These are phyloP conservation scores for Babjeviella inositovora DNA, from an alignment of 805 yeast genomes.

Conservation along the genomic window DNA sequence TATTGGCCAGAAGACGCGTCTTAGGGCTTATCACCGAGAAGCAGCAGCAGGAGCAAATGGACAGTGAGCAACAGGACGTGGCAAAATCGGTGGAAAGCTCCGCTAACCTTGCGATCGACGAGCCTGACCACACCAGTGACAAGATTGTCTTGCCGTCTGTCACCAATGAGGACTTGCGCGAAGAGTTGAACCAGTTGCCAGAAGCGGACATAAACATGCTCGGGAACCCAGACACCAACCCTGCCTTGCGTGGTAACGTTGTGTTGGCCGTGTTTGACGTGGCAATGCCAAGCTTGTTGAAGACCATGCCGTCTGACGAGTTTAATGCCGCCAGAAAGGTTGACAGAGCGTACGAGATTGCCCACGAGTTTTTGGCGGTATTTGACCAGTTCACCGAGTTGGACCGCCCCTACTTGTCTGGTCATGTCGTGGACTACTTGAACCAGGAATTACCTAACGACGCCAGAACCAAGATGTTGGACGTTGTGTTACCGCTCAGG, in stretches of 20 bases:
- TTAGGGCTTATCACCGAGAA: conserved; percentile 64
- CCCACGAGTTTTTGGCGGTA: conserved; percentile 27
- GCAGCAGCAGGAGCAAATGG: conserved; percentile 38
- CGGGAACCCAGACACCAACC: conserved; percentile 75
- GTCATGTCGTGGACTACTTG: conserved; percentile 45
- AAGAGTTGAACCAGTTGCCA: conserved; percentile 58
- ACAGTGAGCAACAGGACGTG: conserved; percentile 23
- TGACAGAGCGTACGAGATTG: conserved; percentile 20
- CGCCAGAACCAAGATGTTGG: conserved; percentile 25
- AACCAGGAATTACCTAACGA: conserved; percentile 20
- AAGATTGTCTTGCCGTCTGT: conserved; percentile 25
- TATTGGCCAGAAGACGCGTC: conserved; percentile 70
- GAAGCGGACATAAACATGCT: conserved; percentile 77
- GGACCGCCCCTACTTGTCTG: conserved; percentile 50
- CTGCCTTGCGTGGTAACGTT: conserved; percentile 62
- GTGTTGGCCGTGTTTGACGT: conserved; percentile 58
- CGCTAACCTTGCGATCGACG: conserved; percentile 8
- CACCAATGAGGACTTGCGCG: conserved; percentile 38
- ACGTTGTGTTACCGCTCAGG: conserved; percentile 55
- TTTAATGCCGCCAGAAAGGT: conserved; percentile 12
- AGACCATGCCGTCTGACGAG: conserved; percentile 10
- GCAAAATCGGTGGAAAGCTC: conserved; percentile 12
- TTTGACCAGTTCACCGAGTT: conserved; percentile 57
- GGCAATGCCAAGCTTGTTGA: conserved; percentile 31
- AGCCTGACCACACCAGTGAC: conserved; percentile 16